These are phyloP conservation scores for Nyssa sinensis DNA, from an alignment of 148 eudicot species.

Conservation along the genomic window DNA sequence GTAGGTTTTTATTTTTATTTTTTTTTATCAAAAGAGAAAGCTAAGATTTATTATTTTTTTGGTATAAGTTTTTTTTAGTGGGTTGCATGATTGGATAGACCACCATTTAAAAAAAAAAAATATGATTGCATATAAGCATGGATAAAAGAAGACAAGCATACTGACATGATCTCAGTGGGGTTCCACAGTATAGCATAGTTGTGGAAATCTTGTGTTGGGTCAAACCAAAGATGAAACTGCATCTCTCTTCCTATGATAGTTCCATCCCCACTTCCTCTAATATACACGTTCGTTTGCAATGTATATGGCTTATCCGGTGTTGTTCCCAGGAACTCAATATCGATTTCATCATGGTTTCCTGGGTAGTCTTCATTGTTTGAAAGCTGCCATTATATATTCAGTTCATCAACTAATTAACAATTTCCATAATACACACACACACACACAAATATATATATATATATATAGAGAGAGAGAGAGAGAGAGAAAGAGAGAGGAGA, in stretches of 20 bases:
- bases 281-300: slow-evolving; percentile 35
- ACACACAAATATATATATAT: not conserved
- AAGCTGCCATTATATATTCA: slow-evolving; percentile 19
- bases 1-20: too few relatives aligned
- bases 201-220: slow-evolving; percentile 37
- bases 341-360: slow-evolving; percentile 39
- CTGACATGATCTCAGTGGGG: slow-evolving; percentile 36
- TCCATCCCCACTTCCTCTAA: slow-evolving; percentile 39
- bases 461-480: not conserved
- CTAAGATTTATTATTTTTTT: too few relatives aligned
- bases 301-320: slow-evolving; percentile 28
- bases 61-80: too few relatives aligned
- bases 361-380: slow-evolving; percentile 35
- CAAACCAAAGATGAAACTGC: slow-evolving; percentile 39
- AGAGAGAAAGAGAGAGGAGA: not conserved
- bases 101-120: not conserved
- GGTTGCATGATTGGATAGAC: too few relatives aligned
- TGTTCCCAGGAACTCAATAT: slow-evolving; percentile 37
- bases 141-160: not conserved
- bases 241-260: slow-evolving; percentile 33
- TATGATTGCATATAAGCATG: not conserved
- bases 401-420: too few relatives aligned
- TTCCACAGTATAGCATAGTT: slow-evolving; percentile 38
- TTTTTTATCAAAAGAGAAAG: too few relatives aligned
- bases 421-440: too few relatives aligned